Conservation (phyloP, 306 rosid species). For the Fagus sylvatica region DNA sequence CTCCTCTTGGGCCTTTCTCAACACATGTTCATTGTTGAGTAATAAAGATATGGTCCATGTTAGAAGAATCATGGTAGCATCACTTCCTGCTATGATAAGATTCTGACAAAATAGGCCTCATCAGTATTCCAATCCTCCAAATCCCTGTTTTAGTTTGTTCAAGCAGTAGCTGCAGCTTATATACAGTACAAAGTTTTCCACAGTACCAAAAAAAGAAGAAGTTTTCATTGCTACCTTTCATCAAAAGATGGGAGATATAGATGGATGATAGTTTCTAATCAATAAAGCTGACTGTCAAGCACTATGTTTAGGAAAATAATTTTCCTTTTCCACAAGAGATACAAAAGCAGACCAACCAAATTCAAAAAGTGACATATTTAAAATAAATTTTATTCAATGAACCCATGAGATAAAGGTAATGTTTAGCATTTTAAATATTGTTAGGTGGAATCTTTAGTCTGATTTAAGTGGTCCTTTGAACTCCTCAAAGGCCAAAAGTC, state of each 20-base stretch:
- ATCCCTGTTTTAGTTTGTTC: no score
- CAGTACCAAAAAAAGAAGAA: background rate
- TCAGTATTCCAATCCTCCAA: background rate
- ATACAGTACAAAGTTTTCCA: background rate
- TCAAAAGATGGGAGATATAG: background rate
- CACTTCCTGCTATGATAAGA: background rate
- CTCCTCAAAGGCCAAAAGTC: no score
- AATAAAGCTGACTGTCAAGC: background rate
- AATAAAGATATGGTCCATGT: background rate
- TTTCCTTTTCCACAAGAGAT: background rate
- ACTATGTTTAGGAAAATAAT: background rate
- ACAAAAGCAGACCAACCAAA: background rate
- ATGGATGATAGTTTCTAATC: background rate
- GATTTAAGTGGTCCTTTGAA: no score
- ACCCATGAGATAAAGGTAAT: no score
- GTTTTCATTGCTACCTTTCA: background rate
- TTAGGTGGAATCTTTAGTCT: no score
- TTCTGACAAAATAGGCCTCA: background rate
- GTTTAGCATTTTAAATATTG: no score
- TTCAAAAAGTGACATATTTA: no score
- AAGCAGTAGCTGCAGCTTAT: no score
- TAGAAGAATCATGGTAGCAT: background rate
- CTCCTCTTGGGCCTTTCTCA: constrained; percentile 15
- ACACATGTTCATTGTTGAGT: background rate
- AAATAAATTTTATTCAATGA: no score